Base-by-base conservation (phyloP, 2,329 filamentous ascomycete genomes). In the Hymenoscyphus occultus region DNA sequence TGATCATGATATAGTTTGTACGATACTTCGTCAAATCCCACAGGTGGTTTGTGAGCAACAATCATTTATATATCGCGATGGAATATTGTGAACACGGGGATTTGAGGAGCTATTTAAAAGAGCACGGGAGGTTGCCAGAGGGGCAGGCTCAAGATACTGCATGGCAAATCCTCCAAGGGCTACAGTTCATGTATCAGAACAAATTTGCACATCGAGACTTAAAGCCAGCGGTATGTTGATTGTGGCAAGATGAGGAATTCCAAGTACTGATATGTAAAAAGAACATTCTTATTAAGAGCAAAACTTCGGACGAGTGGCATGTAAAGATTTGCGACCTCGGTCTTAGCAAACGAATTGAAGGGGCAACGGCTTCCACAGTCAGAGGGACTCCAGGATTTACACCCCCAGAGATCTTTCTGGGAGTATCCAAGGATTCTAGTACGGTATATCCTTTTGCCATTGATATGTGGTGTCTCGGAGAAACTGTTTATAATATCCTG, bases 61-160 rank as follows among this genome's bases (percentile, higher is more conserved):
- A 71, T 58, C 54, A 40, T 5, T 51, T 80, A 1, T 77, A 72
- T 63, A 72, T 80, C 42, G 67, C 75, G 5, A 78, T 80, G 77
- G 78, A 80, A 64, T 79, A 76, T 63, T 68, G 77, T 16, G 51
- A 64, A 32, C 63, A 71, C 61, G 77, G 78, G 2, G 74, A 79
- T 68, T 68, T 80, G 2, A 67, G 75, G 7, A 56, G 68, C 4
- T 76, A 59, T 48, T 39, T 64, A 13, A 5, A 5, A 7, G 4
- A 40, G 2, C 14, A 12, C 9, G 14, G 40, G 19, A 59, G 39
- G 12, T 57, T 67, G 6, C 32, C 40, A 16, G 56, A 67, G 39
- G 16, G 16, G 0, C 45, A 51, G 13, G 32, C 48, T 9, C 28
- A 31, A 9, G 10, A 60, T 28, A 58, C 63, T 57, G 22, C 31